Conservation (phyloP, 1,284 basidiomycete genomes). For the Grifola frondosa region DNA sequence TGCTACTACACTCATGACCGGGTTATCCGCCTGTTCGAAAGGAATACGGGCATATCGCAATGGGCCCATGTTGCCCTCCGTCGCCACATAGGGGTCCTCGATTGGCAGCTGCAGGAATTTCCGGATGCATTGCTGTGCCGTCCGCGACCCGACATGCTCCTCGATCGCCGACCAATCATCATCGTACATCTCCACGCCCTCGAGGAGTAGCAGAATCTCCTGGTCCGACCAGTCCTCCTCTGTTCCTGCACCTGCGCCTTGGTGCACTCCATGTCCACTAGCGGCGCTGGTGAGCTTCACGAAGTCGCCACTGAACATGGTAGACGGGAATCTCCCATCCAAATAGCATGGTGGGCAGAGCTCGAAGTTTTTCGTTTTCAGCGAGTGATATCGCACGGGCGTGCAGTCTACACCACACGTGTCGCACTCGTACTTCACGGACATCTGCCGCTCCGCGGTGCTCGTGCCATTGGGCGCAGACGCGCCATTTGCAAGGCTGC, state of each 20-base stretch:
- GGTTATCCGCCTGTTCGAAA: slow-evolving; percentile 94
- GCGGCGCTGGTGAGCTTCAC: slow-evolving; percentile 76
- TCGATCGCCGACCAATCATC: slow-evolving; percentile 95
- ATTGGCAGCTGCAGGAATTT: slow-evolving; percentile 97
- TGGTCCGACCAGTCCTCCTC: slow-evolving; percentile 89
- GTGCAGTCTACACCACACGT: slow-evolving; percentile 96
- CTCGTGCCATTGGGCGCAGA: slow-evolving; percentile 47
- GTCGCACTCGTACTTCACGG: slow-evolving; percentile 77
- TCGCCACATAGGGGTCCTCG: slow-evolving; percentile 85
- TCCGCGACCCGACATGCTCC: slow-evolving; percentile 89
- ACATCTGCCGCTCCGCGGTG: slow-evolving; percentile 35
- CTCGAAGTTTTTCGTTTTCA: slow-evolving; percentile 90
- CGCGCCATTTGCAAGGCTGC: slow-evolving; percentile 57
- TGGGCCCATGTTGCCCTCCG: slow-evolving; percentile 77
- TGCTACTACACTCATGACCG: slow-evolving; percentile 97
- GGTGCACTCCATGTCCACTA: slow-evolving; percentile 33
- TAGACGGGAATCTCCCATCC: slow-evolving; percentile 93
- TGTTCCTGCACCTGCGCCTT: slow-evolving; percentile 43
- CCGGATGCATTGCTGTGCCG: slow-evolving; percentile 92
- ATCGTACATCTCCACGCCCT: slow-evolving; percentile 97
- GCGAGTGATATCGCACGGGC: slow-evolving; percentile 84
- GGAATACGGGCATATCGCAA: slow-evolving; percentile 81
- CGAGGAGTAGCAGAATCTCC: slow-evolving; percentile 85
- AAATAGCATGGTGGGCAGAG: slow-evolving; percentile 91
- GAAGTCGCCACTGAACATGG: slow-evolving; percentile 98